phyloP scores from a whole-genome alignment of 192 early-diverging fungal species.

The Allomyces javanicus region DNA sequence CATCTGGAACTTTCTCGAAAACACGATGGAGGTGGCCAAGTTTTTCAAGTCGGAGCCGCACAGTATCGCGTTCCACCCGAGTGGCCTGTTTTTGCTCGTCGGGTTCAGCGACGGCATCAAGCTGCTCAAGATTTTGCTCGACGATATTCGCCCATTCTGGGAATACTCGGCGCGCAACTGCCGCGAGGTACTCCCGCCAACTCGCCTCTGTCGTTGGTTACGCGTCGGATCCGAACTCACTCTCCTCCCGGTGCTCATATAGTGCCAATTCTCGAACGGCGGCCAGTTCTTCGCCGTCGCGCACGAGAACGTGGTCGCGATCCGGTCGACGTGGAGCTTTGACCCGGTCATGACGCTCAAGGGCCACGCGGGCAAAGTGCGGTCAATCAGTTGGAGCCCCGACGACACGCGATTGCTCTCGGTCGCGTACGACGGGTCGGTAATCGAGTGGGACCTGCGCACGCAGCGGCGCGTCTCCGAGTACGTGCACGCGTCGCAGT shows the following conservation, averaged over 20 bases:
- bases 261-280: constrained; percentile 6
- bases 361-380: constrained; percentile 27
- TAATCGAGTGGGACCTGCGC: constrained; percentile 25
- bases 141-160: constrained; percentile 35
- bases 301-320: constrained; percentile 21
- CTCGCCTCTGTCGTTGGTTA: too few species aligned
- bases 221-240: too few species aligned
- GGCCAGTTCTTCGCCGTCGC: constrained; percentile 34
- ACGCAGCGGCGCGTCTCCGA: constrained; percentile 7
- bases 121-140: constrained; percentile 33
- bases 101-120: constrained; percentile 29
- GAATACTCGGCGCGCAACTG: constrained; percentile 25
- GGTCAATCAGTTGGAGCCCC: constrained; percentile 24
- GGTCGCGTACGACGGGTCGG: constrained; percentile 26
- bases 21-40: constrained; percentile 27
- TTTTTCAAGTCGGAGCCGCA: constrained; percentile 24
- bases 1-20: constrained; percentile 45
- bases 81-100: constrained; percentile 31
- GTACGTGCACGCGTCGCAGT: background rate
- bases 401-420: constrained; percentile 29
- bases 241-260: too few species aligned
- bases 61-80: constrained; percentile 33
- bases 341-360: constrained; percentile 21
- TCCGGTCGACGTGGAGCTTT: constrained; percentile 33
- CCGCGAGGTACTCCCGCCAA: constrained; percentile 16